These are phyloP conservation scores for Boechera divaricarpa DNA, from an alignment of 345 rosid species.

Conservation along the genomic window DNA sequence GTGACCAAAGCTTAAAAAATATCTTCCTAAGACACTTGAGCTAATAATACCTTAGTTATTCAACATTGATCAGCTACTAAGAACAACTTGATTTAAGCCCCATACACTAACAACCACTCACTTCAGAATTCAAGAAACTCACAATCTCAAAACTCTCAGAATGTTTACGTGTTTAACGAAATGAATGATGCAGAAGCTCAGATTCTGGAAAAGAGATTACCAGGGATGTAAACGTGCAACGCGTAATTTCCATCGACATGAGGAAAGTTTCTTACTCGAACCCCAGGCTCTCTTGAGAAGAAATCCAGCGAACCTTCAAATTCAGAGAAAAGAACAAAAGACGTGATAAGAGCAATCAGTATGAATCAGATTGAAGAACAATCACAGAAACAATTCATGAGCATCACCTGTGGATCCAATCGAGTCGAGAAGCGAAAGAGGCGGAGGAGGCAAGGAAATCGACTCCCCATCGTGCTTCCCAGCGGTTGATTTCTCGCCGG, in stretches of 20 bases:
- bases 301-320: constrained; percentile 43
- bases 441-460: constrained; percentile 70
- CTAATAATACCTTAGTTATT: no score
- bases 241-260: constrained; percentile 90
- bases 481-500: constrained; percentile 14
- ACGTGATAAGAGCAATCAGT: neutral
- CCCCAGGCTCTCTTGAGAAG: constrained; percentile 46
- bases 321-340: neutral
- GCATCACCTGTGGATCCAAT: constrained; percentile 58
- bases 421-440: constrained; percentile 68
- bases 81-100: neutral
- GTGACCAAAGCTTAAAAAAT: no score
- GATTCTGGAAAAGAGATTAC: constrained; percentile 43
- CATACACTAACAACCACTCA: neutral
- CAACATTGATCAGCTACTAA: neutral
- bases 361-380: constrained; percentile 21
- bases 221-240: constrained; percentile 89
- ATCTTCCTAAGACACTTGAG: no score
- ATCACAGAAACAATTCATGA: neutral
- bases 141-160: neutral
- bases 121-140: neutral
- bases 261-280: constrained; percentile 82
- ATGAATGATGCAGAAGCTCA: neutral
- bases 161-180: neutral
- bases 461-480: constrained; percentile 24